Base-by-base conservation (phyloP, 2,329 filamentous ascomycete species). In the Daldinia sp. region DNA sequence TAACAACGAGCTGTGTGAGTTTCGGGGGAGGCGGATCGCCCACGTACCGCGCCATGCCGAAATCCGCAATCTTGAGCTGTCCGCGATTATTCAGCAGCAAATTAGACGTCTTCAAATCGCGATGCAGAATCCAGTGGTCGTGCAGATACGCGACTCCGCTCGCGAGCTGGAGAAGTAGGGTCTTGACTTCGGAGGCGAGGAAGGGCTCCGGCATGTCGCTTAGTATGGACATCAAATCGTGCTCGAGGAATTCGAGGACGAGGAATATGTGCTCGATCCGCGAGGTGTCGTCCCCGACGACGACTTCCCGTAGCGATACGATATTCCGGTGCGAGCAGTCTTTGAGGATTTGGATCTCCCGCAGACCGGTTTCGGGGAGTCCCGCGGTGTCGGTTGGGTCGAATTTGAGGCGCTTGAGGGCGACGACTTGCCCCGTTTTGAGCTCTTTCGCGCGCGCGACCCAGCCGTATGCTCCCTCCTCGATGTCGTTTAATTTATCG, bases 241-340 rank as follows among this genome's bases (percentile, higher is more conserved):
- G 95, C 81, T 98, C 94, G 72, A 97, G 83, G 78, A 98, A 99
- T 75, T 97, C 94, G 84, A 99, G 94, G 66, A 98, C 95, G 59
- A 99, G 87, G 77, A 93, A 96, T 68, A 97, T 90, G 79, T 90
- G 93, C 76, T 77, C 71, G 66, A 72, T 71, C 63, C 68, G 68
- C 62, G 72, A 75, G 67, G 70, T 73, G 71, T 76, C 77, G 76
- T 79, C 77, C 3, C 92, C 91, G 39, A 94, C 87, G 0, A 98
- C 92, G 6, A 98, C 90, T 75, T 98, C 94, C 58, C 87, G 84
- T 57, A 99, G 80, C 39, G 83, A 80, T 10, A 99, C 93, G 66
- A 99, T 87, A 75, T 98, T 96, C 54, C 85, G 80, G 79, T 98
- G 93, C 45, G 85, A 81, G 61, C 92, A 92, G 73, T 92, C 90